Evolutionary conservation across 352 stramenopile species (phyloP).

Genomic region (Phytophthora hibernalis): DNA sequence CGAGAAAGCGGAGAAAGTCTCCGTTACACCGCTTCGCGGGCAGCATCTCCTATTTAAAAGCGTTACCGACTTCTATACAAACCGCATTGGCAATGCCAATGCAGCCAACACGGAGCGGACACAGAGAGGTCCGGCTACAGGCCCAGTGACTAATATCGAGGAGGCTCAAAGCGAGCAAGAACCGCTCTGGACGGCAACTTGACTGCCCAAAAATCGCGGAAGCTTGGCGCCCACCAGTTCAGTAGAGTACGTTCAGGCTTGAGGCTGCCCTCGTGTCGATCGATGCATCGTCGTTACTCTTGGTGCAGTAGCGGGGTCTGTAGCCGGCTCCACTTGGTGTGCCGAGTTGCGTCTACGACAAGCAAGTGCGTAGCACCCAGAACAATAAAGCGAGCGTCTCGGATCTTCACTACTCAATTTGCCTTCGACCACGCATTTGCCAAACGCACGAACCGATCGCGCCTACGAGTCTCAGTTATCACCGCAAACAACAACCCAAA

Average conservation of each 20-base stretch:
- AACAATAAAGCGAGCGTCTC: slow-evolving; percentile 32
- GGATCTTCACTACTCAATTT: slow-evolving; percentile 45
- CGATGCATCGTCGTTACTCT: slow-evolving; percentile 44
- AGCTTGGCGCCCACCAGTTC: slow-evolving; percentile 30
- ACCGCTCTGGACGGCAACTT: slow-evolving; percentile 43
- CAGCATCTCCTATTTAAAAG: slow-evolving; percentile 31
- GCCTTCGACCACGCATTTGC: slow-evolving; percentile 32
- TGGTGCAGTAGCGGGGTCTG: slow-evolving; percentile 34
- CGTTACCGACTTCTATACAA: slow-evolving; percentile 20
- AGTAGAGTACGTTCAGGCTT: slow-evolving; percentile 47
- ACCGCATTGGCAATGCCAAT: neutral
- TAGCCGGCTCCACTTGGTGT: slow-evolving; percentile 16
- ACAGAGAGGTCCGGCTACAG: slow-evolving; percentile 13
- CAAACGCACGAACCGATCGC: slow-evolving; percentile 21
- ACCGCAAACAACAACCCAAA: slow-evolving; percentile 18
- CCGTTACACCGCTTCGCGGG: slow-evolving; percentile 22
- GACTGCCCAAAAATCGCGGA: slow-evolving; percentile 37
- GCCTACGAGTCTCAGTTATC: slow-evolving; percentile 17
- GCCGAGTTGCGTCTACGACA: slow-evolving; percentile 27
- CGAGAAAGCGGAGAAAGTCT: slow-evolving; percentile 25
- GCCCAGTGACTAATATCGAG: slow-evolving; percentile 26
- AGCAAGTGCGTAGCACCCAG: slow-evolving; percentile 22
- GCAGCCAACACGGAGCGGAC: neutral
- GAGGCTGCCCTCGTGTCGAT: slow-evolving; percentile 30
- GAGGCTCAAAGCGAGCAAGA: slow-evolving; percentile 30